Conservation (phyloP, 1,284 basidiomycete species). For the Naganishia albida region DNA sequence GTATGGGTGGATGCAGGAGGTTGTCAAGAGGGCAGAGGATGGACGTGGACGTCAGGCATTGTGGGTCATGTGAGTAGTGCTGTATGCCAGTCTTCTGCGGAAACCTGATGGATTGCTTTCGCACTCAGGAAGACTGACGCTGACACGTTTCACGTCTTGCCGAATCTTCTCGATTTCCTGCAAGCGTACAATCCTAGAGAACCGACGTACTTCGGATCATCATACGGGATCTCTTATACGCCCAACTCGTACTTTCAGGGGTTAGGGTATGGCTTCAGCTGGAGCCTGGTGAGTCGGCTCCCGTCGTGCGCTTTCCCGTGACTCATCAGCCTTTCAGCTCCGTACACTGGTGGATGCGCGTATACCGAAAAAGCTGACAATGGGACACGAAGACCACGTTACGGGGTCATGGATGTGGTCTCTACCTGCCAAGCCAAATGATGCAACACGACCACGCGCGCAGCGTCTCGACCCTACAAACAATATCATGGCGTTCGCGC, state of each 20-base stretch:
- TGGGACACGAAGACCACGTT: constrained; percentile 31
- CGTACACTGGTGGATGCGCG: constrained; percentile 24
- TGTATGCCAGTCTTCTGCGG: not conserved
- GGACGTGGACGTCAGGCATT: constrained; percentile 24
- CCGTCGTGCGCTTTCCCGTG: not conserved
- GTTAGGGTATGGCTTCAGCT: constrained; percentile 32
- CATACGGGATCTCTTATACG: constrained; percentile 27
- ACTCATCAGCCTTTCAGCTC: constrained; percentile 4
- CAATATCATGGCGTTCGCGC: constrained; percentile 21
- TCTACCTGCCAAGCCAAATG: constrained; percentile 19
- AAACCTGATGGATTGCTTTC: not conserved
- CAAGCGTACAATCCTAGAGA: constrained; percentile 5
- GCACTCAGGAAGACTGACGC: constrained; percentile 28
- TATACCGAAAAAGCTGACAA: constrained; percentile 20
- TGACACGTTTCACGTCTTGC: constrained; percentile 29
- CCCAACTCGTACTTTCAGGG: constrained; percentile 32
- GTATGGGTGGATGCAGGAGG: constrained; percentile 29
- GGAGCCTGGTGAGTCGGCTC: constrained; percentile 27
- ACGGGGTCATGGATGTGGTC: constrained; percentile 34
- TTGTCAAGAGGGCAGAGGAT: constrained; percentile 27
- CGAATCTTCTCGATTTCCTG: constrained; percentile 27
- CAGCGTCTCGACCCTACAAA: constrained; percentile 17
- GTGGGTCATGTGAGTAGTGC: constrained; percentile 31
- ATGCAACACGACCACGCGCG: not conserved
- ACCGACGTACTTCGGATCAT: constrained; percentile 30